Conservation (phyloP, 2,329 filamentous ascomycete genomes). For the Cladosporium sp. region DNA sequence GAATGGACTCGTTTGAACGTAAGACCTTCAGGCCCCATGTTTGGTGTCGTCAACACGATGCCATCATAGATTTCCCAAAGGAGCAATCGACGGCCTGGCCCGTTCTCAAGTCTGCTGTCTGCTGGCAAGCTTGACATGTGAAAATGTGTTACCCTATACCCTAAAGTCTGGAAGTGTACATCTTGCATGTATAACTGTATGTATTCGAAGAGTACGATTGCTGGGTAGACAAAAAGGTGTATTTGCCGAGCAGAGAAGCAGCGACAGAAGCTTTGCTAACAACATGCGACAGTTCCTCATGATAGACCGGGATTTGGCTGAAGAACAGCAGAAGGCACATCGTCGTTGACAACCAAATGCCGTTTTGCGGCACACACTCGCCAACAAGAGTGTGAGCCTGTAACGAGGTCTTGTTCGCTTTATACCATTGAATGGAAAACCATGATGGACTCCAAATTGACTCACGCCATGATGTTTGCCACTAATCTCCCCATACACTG, state of each 20-base stretch:
- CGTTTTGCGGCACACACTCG: neutral
- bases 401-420: neutral
- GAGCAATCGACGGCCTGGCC: neutral
- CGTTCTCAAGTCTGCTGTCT: neutral
- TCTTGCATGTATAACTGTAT: no score
- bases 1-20: neutral
- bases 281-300: neutral
- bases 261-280: no score
- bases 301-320: neutral
- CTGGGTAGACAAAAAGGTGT: neutral
- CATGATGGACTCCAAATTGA: neutral
- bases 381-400: neutral
- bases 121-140: neutral
- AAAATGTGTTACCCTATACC: neutral
- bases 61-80: constrained; percentile 6
- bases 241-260: neutral
- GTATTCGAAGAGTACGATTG: neutral
- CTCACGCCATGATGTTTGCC: neutral
- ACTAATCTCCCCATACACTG: neutral
- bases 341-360: neutral
- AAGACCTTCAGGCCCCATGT: neutral
- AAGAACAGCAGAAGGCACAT: neutral
- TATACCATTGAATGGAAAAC: neutral
- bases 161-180: neutral
- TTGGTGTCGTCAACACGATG: constrained; percentile 9